phyloP scores from a whole-genome alignment of 345 rosid species.

The Atalantia buxifolia region DNA sequence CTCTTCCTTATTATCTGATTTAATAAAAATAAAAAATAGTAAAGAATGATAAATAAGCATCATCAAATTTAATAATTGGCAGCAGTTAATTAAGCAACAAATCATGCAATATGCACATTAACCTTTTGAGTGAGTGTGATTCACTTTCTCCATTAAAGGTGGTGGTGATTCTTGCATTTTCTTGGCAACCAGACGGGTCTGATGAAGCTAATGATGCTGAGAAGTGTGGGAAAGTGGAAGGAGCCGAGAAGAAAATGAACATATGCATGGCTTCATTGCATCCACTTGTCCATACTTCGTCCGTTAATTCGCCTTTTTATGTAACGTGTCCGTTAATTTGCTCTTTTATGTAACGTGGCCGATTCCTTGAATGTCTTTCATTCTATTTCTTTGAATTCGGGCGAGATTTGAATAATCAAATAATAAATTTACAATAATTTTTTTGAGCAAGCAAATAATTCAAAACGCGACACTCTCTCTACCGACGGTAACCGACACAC shows the following conservation, averaged over 20 bases:
- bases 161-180: not conserved
- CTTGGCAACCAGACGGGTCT: not conserved
- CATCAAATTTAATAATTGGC: not conserved
- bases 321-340: not conserved
- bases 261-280: constrained; percentile 5
- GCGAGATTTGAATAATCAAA: not conserved
- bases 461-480: too few relatives aligned
- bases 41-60: not conserved
- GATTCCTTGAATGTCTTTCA: not conserved
- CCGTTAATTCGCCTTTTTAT: constrained; percentile 7
- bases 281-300: constrained; percentile 23
- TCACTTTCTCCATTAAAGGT: not conserved
- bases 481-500: too few relatives aligned
- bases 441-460: too few relatives aligned
- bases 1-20: constrained; percentile 3
- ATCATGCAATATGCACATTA: not conserved
- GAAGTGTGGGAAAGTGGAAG: not conserved
- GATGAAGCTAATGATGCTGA: not conserved
- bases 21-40: not conserved
- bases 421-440: not conserved
- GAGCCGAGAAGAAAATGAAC: not conserved
- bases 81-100: not conserved
- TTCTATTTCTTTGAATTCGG: too few relatives aligned
- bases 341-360: not conserved
- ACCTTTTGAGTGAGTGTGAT: not conserved